Conservation (phyloP, 106 monocot genomes). For the Chionographis japonica region DNA sequence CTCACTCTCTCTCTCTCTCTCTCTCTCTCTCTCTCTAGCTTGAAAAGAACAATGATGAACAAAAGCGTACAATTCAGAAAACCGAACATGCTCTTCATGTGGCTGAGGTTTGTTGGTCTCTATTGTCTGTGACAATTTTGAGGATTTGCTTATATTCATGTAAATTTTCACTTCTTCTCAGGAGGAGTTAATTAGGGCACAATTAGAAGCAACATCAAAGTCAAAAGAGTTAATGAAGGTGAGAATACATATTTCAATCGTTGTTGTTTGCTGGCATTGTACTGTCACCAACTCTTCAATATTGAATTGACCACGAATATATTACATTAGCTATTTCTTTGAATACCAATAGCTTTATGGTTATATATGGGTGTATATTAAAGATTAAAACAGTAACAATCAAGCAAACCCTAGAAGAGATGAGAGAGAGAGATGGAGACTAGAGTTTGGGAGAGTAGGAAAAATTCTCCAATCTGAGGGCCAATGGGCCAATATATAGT, state of each 20-base stretch:
- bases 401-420: too few species aligned
- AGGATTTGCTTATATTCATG: background rate
- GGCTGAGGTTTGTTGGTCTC: constrained; percentile 38
- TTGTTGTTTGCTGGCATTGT: background rate
- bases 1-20: too few species aligned
- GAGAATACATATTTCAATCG: constrained; percentile 3
- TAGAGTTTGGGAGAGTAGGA: too few species aligned
- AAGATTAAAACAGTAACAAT: too few species aligned
- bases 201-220: constrained; percentile 53
- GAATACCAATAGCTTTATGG: too few species aligned
- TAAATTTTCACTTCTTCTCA: constrained; percentile 8
- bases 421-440: too few species aligned
- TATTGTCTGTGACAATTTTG: background rate
- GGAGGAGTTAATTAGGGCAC: constrained; percentile 52
- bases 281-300: background rate
- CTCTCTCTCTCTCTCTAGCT: constrained; percentile 19
- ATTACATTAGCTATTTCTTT: too few species aligned
- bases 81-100: constrained; percentile 34
- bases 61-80: constrained; percentile 32
- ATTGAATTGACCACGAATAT: too few species aligned
- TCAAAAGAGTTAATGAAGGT: constrained; percentile 49
- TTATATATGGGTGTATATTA: too few species aligned
- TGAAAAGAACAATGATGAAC: constrained; percentile 35
- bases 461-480: too few species aligned
- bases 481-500: too few species aligned